phyloP scores from a whole-genome alignment of 208 protist genomes.

The Acanthamoeba castellanii region DNA sequence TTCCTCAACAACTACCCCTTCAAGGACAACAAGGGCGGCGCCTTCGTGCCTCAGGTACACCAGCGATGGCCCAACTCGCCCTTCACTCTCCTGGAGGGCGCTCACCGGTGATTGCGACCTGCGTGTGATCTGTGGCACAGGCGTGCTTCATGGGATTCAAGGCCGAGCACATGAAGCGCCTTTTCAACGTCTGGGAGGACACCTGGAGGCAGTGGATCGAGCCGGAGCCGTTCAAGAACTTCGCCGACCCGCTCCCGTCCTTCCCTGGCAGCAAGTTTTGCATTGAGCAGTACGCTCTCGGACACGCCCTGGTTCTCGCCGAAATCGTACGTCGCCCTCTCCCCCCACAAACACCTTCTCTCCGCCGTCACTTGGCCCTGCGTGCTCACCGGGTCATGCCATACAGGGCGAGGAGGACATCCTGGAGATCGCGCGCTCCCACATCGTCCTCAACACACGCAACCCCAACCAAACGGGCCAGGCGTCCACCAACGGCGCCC shows the following conservation, averaged over 20 bases:
- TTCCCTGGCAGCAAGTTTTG: slow-evolving; percentile 43
- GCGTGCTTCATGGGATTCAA: slow-evolving; percentile 62
- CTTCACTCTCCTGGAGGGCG: background rate
- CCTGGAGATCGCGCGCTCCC: slow-evolving; percentile 27
- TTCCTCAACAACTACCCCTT: slow-evolving; percentile 41
- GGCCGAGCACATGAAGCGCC: slow-evolving; percentile 55
- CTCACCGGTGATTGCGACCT: background rate
- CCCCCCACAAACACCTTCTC: background rate
- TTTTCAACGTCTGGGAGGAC: slow-evolving; percentile 43
- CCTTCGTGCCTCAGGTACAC: slow-evolving; percentile 40
- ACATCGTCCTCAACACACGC: slow-evolving; percentile 37
- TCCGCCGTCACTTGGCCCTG: no score
- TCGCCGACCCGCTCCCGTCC: background rate
- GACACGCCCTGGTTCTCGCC: slow-evolving; percentile 8
- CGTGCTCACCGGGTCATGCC: background rate
- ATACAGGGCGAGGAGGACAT: background rate
- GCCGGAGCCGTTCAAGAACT: slow-evolving; percentile 46
- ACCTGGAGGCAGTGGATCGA: slow-evolving; percentile 51
- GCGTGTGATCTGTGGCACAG: background rate
- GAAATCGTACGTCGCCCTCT: background rate
- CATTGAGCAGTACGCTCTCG: slow-evolving; percentile 57
- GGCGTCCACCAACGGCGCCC: background rate
- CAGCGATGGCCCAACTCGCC: background rate
- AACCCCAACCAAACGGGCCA: background rate
- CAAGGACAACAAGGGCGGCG: background rate